These are phyloP conservation scores for Dipteronia sinensis DNA, from an alignment of 345 rosid genomes.

Conservation along the genomic window DNA sequence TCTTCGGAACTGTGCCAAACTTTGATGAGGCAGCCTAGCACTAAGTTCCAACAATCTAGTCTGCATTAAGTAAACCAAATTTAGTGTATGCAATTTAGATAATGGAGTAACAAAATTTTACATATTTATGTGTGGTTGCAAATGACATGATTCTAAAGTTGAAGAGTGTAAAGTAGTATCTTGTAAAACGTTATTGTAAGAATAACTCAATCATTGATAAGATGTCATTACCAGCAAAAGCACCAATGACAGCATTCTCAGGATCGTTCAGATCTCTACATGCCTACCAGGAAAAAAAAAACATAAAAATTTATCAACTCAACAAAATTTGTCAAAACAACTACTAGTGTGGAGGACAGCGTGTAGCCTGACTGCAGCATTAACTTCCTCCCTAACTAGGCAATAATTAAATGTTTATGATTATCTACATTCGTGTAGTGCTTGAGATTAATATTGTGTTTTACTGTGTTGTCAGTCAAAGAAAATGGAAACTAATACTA, in stretches of 20 bases:
- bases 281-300: conserved; percentile 47
- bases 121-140: neutral
- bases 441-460: neutral
- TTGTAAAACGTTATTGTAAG: neutral
- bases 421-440: neutral
- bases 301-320: neutral
- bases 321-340: neutral
- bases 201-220: neutral
- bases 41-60: neutral
- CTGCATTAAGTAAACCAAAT: neutral
- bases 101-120: neutral
- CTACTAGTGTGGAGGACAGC: neutral
- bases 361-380: neutral
- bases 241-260: conserved; percentile 90
- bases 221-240: conserved; percentile 70
- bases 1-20: neutral
- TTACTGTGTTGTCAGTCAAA: neutral
- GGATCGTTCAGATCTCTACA: conserved; percentile 81
- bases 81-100: neutral
- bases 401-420: neutral
- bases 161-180: neutral
- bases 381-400: neutral
- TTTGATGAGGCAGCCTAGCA: neutral
- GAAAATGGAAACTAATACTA: neutral
- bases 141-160: neutral